These are phyloP conservation scores for Wickerhamomyces xylosicus DNA, from an alignment of 805 yeast genomes.

Conservation along the genomic window DNA sequence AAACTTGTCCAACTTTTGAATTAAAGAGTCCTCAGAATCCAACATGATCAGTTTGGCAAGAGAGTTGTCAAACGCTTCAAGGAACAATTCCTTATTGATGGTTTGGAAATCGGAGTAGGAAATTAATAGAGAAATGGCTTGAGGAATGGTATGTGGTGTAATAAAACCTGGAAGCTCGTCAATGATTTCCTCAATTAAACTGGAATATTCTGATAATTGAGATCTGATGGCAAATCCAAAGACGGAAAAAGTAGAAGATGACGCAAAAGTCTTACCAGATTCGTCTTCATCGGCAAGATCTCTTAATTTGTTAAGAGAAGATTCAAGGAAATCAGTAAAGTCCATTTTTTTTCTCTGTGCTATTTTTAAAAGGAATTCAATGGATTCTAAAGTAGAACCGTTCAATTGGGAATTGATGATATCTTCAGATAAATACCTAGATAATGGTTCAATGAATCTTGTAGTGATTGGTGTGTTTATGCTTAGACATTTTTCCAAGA, in stretches of 20 bases:
- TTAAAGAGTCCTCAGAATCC: conserved; percentile 17
- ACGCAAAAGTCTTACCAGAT: conserved; percentile 9
- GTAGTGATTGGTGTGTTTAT: conserved; percentile 8
- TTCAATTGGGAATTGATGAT: conserved; percentile 3
- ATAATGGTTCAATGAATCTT: conserved; percentile 14
- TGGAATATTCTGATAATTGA: conserved; percentile 11
- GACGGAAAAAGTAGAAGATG: conserved; percentile 19
- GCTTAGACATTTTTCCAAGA: conserved; percentile 11
- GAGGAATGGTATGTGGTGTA: conserved; percentile 20
- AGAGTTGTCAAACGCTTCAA: conserved; percentile 25
- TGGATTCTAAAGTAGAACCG: conserved; percentile 2
- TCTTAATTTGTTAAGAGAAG: conserved; percentile 6
- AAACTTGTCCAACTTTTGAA: conserved; percentile 22
- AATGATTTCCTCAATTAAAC: conserved; percentile 24
- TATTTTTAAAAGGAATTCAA: conserved; percentile 6
- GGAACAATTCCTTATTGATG: conserved; percentile 10
- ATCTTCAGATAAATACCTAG: conserved; percentile 10
- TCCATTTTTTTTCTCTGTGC: conserved; percentile 3
- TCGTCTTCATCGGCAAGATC: conserved; percentile 8
- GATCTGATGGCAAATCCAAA: conserved; percentile 19
- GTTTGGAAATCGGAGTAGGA: conserved; percentile 21
- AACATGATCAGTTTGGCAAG: conserved; percentile 12
- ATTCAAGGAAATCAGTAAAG: not conserved
- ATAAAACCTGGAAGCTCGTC: conserved; percentile 24
- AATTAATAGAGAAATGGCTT: conserved; percentile 23